Base-by-base conservation (phyloP, 129 eudicot genomes). In the Ambrosia trifida region DNA sequence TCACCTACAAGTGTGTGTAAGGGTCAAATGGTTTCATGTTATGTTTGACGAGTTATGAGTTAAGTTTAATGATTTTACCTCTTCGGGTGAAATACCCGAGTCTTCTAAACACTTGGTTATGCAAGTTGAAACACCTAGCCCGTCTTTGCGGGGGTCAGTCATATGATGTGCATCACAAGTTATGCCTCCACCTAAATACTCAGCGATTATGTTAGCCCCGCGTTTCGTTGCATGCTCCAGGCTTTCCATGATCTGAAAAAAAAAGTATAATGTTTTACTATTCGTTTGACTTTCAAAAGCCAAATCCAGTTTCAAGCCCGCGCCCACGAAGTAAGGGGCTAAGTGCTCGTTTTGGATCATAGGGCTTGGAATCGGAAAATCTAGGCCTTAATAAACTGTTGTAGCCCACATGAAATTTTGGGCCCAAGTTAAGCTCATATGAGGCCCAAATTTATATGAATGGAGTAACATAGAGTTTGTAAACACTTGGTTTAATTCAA, bases 101-200 rank as follows among this genome's bases (percentile, higher is more conserved):
- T 91, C 95, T 72, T 83, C 83, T 82, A 91, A 79, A 67, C 92
- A 77, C 56, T 85, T 88, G 57, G 66, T 66, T 31, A 91, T 91
- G 81, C 97, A 91, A 49, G 97, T 80, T 1, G 97, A 88, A 68
- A 91, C 95, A 43, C 91, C 97, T 41, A 88, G 92, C 10, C 97
- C 97, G 43, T 91, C 97, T 47, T 82, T 58, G 4, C 97, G 87
- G 3, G 97, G 97, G 80, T 91, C 95, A 2, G 97, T 91, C 97
- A 91, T 91, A 80, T 91, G 97, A 85, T 91, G 86, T 69, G 97
- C 97, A 74, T 91, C 97, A 69, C 97, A 91, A 11, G 89, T 91
- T 13, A 91, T 76, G 8, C 95, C 95, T 16, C 97, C 97, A 56
- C 97, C 97, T 36, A 91, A 74, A 79, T 91, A 91, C 72, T 91